phyloP scores from a whole-genome alignment of 2,329 filamentous ascomycete species.

The Byssochlamys sp. region DNA sequence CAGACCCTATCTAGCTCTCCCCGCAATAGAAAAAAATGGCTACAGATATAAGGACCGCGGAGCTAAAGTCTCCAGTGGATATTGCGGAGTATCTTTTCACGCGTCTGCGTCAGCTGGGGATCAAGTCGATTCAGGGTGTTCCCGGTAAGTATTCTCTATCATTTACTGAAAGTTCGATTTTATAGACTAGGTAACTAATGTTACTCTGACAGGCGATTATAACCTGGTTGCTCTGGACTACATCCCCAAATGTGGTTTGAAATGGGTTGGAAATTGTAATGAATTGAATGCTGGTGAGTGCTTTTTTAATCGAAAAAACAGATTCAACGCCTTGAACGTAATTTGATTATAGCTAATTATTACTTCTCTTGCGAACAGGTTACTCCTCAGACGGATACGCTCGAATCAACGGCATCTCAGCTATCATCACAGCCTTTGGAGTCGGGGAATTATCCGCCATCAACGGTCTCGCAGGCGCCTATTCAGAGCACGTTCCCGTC shows the following conservation, averaged over 20 bases:
- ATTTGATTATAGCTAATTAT: background rate
- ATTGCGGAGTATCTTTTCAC: conserved; percentile 51
- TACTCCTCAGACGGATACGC: conserved; percentile 76
- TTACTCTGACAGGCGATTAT: conserved; percentile 44
- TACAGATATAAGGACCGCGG: background rate
- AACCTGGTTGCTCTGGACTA: conserved; percentile 61
- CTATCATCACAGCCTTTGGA: conserved; percentile 65
- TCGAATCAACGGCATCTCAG: conserved; percentile 59
- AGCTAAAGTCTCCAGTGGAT: background rate
- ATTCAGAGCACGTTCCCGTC: conserved; percentile 62
- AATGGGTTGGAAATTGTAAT: conserved; percentile 60
- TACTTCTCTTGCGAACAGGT: conserved; percentile 33
- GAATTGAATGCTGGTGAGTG: conserved; percentile 56
- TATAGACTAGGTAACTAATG: background rate
- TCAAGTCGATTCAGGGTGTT: conserved; percentile 58
- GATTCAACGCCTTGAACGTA: background rate
- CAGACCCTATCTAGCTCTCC: no score
- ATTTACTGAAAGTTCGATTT: background rate
- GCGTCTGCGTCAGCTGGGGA: conserved; percentile 54
- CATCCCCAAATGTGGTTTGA: conserved; percentile 48
- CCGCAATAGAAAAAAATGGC: background rate
- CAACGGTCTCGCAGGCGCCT: conserved; percentile 66
- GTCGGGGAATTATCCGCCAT: conserved; percentile 59
- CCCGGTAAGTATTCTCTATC: conserved; percentile 36
- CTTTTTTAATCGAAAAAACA: no score